Conservation (phyloP, 805 yeast genomes). For the Debaryomyces castellii region DNA sequence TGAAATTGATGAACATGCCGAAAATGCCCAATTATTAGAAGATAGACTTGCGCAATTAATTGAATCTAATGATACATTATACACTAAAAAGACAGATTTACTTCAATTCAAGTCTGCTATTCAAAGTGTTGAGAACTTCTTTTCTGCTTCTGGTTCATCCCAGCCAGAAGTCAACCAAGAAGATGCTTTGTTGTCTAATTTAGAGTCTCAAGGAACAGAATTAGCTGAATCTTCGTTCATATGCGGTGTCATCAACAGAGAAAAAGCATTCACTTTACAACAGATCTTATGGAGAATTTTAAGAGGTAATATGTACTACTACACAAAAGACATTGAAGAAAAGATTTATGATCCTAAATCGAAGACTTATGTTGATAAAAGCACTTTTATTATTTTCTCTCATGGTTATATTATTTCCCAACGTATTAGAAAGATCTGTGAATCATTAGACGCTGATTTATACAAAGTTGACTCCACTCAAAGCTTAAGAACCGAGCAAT, state of each 20-base stretch:
- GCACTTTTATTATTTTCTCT: slow-evolving; percentile 84
- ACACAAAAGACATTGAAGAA: slow-evolving; percentile 69
- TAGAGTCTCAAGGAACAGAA: slow-evolving; percentile 37
- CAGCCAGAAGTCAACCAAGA: slow-evolving; percentile 22
- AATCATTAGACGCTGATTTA: slow-evolving; percentile 82
- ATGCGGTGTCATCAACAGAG: slow-evolving; percentile 80
- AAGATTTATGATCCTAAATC: slow-evolving; percentile 63
- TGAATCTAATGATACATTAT: slow-evolving; percentile 64
- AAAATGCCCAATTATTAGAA: slow-evolving; percentile 67
- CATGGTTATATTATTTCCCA: slow-evolving; percentile 78
- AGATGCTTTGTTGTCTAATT: slow-evolving; percentile 37
- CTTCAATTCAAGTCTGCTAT: slow-evolving; percentile 63
- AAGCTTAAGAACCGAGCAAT: slow-evolving; percentile 29
- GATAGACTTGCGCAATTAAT: slow-evolving; percentile 70
- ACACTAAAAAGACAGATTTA: slow-evolving; percentile 60
- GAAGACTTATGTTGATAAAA: slow-evolving; percentile 62
- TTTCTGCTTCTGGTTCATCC: slow-evolving; percentile 31
- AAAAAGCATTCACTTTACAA: slow-evolving; percentile 67
- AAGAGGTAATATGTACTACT: slow-evolving; percentile 86
- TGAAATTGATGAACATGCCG: slow-evolving; percentile 69
- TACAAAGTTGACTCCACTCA: slow-evolving; percentile 52
- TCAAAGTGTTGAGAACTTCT: slow-evolving; percentile 36
- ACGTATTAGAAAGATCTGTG: slow-evolving; percentile 80
- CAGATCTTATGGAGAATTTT: slow-evolving; percentile 88
- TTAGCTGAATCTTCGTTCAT: slow-evolving; percentile 42